Evolutionary conservation across 2,329 filamentous ascomycete species (phyloP).

Genomic region (Xylariaceae sp.): DNA sequence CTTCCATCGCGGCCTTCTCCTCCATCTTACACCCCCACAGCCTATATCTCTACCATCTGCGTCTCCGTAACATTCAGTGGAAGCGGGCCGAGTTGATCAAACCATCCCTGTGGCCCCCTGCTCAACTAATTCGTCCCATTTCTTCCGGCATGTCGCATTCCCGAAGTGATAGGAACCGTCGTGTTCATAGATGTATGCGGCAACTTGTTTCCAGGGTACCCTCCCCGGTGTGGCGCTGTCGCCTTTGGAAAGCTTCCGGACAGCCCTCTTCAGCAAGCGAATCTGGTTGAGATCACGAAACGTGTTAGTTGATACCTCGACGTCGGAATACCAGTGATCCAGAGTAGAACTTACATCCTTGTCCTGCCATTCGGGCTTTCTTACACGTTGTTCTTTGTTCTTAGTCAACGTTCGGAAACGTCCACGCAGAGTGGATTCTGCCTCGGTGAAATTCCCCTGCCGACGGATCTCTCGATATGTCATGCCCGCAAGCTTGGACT

Average conservation of each 20-base stretch:
- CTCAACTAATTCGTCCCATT: slow-evolving; percentile 45
- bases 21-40: slow-evolving; percentile 19
- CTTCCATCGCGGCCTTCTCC: not conserved
- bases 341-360: slow-evolving; percentile 54
- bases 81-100: not conserved
- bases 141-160: slow-evolving; percentile 52
- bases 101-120: slow-evolving; percentile 15
- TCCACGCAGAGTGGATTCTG: slow-evolving; percentile 68
- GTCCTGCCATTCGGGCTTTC: slow-evolving; percentile 59
- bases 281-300: slow-evolving; percentile 32
- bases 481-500: slow-evolving; percentile 49
- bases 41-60: not conserved
- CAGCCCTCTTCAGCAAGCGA: slow-evolving; percentile 40
- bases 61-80: not conserved
- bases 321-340: not conserved
- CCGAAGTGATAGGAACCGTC: slow-evolving; percentile 56
- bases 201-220: slow-evolving; percentile 53
- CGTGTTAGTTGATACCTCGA: not conserved
- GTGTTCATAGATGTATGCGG: slow-evolving; percentile 45
- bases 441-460: slow-evolving; percentile 52
- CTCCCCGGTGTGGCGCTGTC: slow-evolving; percentile 32
- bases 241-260: slow-evolving; percentile 33
- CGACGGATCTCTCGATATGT: slow-evolving; percentile 60
- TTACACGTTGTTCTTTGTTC: slow-evolving; percentile 52
- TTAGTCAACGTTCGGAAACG: slow-evolving; percentile 62